Conservation (phyloP, 192 early-diverging fungal species). For the Gorgonomyces haynaldii region DNA sequence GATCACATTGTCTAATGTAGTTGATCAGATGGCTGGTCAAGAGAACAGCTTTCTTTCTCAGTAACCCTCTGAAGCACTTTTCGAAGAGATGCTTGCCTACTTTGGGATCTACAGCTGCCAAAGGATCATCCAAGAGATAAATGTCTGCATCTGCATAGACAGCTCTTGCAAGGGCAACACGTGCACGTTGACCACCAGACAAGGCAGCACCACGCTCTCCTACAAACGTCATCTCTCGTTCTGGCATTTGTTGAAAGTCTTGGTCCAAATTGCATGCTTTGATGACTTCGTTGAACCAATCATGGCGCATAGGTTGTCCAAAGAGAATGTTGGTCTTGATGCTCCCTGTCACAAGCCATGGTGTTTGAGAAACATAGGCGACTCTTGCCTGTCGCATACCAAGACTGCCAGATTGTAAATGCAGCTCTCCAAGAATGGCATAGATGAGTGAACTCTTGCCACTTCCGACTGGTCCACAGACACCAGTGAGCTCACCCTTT, state of each 20-base stretch:
- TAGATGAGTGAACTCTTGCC: slow-evolving; percentile 31
- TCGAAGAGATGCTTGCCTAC: slow-evolving; percentile 35
- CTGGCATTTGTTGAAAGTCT: slow-evolving; percentile 21
- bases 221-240: slow-evolving; percentile 23
- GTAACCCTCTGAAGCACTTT: slow-evolving; percentile 22
- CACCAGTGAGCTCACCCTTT: slow-evolving; percentile 22
- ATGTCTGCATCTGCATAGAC: slow-evolving; percentile 33
- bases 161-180: slow-evolving; percentile 33
- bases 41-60: slow-evolving; percentile 25
- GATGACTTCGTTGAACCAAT: slow-evolving; percentile 25
- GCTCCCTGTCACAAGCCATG: slow-evolving; percentile 29
- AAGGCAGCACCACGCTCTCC: slow-evolving; percentile 33
- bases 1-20: slow-evolving; percentile 24
- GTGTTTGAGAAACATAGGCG: slow-evolving; percentile 29
- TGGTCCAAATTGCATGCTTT: slow-evolving; percentile 27
- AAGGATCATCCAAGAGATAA: slow-evolving; percentile 34
- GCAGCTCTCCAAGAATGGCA: slow-evolving; percentile 37
- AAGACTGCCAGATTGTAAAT: slow-evolving; percentile 4
- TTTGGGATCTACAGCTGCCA: slow-evolving; percentile 33
- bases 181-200: slow-evolving; percentile 33
- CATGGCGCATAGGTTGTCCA: slow-evolving; percentile 18
- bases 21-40: slow-evolving; percentile 39
- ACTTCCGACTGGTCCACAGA: slow-evolving; percentile 34
- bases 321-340: slow-evolving; percentile 37
- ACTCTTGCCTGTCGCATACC: slow-evolving; percentile 14